Evolutionary conservation across 1,284 basidiomycete genomes (phyloP).

Genomic region (Naganishia albida): DNA sequence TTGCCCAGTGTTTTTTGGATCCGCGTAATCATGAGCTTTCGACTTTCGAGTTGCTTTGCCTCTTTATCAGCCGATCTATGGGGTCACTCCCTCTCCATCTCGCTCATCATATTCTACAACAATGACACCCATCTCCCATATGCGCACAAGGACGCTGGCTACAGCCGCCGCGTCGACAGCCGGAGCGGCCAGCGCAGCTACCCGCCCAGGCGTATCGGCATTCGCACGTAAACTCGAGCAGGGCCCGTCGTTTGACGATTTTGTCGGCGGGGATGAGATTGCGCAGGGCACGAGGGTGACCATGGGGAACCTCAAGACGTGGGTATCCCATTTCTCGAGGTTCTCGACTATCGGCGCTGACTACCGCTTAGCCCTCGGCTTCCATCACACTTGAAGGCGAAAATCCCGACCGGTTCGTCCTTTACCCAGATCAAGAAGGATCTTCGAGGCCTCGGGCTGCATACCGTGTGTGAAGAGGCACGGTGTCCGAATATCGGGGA

Average conservation of each 20-base stretch:
- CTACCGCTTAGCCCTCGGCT: conserved; percentile 70
- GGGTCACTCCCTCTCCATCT: not conserved
- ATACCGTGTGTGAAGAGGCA: conserved; percentile 98
- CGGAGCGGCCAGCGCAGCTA: not conserved
- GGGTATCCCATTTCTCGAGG: conserved; percentile 41
- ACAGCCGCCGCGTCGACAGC: conserved; percentile 4
- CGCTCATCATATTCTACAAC: not conserved
- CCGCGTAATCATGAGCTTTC: conserved; percentile 8
- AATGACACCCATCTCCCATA: not conserved
- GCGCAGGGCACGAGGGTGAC: conserved; percentile 60
- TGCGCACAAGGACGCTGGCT: conserved; percentile 7
- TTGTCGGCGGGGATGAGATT: conserved; percentile 65
- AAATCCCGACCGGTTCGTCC: conserved; percentile 83
- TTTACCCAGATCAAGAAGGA: conserved; percentile 95
- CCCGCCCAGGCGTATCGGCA: not conserved
- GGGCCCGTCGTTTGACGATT: conserved; percentile 81
- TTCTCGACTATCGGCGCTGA: too few relatives aligned
- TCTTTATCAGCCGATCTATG: not conserved
- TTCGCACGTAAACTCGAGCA: conserved; percentile 59
- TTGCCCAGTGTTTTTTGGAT: not conserved
- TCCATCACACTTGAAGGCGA: conserved; percentile 89
- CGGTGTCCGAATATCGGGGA: conserved; percentile 99
- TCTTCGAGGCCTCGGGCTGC: conserved; percentile 82
- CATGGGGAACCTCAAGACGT: conserved; percentile 77
- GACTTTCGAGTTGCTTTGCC: not conserved